Evolutionary conservation across 148 eudicot genomes (phyloP), one percentile per base, ranked within the genome.

Genomic region (Vaccinium macrocarpon): DNA sequence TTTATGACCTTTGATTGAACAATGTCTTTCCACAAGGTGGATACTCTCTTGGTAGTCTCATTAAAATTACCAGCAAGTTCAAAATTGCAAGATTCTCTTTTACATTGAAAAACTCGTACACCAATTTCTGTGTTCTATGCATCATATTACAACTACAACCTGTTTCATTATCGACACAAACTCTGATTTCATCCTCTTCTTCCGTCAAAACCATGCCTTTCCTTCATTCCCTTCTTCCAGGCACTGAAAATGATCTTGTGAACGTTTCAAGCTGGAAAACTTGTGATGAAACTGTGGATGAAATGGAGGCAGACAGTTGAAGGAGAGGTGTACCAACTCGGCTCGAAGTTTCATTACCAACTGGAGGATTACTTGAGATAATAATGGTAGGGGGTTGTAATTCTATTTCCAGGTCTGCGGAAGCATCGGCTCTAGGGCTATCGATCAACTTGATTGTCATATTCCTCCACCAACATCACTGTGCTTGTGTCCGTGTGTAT

Each of bases 401-500:
- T 90, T 96, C 98, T 25, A 93, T 89, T 87, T 92, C 94, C 5
- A 86, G 50, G 49, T 6, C 89, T 0, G 84, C 27, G 18, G 35
- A 70, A 71, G 88, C 87, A 77, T 82, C 83, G 11, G 84, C 82
- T 68, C 89, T 92, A 82, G 94, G 96, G 79, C 92, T 93, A 68
- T 92, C 93, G 3, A 92, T 83, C 85, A 87, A 68, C 90, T 74
- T 88, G 87, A 50, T 96, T 93, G 11, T 92, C 87, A 68, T 68
- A 68, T 68, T 95, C 98, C 16, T 95, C 99, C 3, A 97, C 78
- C 7, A 98, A 97, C 81, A 93, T 75, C 4, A 97, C 97, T 3
- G 99, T 95, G 90, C 98, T 93, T 6, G 96, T 90, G 76, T 97
- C 99, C 38, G 99, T 95, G 78, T 87, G 95, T 73, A 95, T 73